Evolutionary conservation across 352 stramenopile species (phyloP).

Genomic region (Globisporangium cederbergense): DNA sequence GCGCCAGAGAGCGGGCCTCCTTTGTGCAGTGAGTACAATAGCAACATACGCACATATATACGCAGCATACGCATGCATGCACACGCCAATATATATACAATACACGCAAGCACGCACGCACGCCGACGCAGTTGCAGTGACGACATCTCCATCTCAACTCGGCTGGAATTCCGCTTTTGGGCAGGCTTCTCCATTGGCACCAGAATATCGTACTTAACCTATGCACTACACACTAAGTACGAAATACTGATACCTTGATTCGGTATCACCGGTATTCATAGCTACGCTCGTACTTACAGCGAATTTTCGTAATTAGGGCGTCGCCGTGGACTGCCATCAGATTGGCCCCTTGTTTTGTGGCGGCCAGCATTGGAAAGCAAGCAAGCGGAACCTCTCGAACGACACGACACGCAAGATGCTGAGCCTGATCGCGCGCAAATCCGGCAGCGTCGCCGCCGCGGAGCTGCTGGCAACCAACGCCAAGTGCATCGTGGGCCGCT

Average conservation of each 20-base stretch:
- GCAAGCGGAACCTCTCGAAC: not conserved
- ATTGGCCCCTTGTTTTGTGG: constrained; percentile 9
- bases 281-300: not conserved
- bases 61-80: not conserved
- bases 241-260: too few relatives aligned
- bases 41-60: not conserved
- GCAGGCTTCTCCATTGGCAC: too few relatives aligned
- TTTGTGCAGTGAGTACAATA: constrained; percentile 14
- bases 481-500: constrained; percentile 16
- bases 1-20: constrained; percentile 5
- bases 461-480: constrained; percentile 19
- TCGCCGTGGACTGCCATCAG: not conserved
- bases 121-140: not conserved
- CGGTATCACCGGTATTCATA: too few relatives aligned
- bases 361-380: constrained; percentile 4
- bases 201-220: too few relatives aligned
- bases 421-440: constrained; percentile 19
- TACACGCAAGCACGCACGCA: not conserved
- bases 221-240: not conserved
- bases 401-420: constrained; percentile 9
- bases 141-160: not conserved
- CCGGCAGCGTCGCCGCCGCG: constrained; percentile 10
- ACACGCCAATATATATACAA: not conserved
- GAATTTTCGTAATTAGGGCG: not conserved
- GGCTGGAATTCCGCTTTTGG: not conserved